Percentiles rank a stretch among this genome's conserved stretches.
These are phyloP conservation scores for Suillus subalutaceus DNA, from an alignment of 768 basidiomycete genomes.

Conservation along the genomic window DNA sequence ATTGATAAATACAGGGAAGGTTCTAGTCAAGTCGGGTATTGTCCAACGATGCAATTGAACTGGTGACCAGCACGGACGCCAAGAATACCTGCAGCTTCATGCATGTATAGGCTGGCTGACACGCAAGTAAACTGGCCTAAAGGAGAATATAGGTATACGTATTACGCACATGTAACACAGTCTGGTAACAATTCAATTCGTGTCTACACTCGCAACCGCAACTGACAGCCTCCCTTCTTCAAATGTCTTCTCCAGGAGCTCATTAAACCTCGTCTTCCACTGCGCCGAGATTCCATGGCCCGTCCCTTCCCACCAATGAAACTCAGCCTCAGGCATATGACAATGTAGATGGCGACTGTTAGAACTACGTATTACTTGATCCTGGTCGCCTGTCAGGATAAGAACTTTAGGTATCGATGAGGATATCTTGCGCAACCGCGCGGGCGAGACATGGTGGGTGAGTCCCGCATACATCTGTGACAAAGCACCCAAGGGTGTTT, in stretches of 20 bases:
- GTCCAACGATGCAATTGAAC: background rate
- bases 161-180: background rate
- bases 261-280: constrained; percentile 50
- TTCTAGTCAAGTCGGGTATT: background rate
- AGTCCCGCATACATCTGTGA: constrained; percentile 75
- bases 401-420: constrained; percentile 63
- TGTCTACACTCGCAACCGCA: constrained; percentile 3
- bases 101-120: background rate
- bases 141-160: background rate
- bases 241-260: constrained; percentile 57
- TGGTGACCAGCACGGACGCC: background rate
- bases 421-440: constrained; percentile 52
- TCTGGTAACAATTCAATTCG: background rate
- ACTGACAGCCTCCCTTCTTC: constrained; percentile 44
- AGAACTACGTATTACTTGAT: constrained; percentile 54
- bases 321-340: constrained; percentile 60
- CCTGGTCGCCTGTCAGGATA: constrained; percentile 70
- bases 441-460: constrained; percentile 59
- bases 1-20: background rate
- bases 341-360: constrained; percentile 57
- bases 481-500: constrained; percentile 59
- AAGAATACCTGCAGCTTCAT: background rate
- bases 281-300: constrained; percentile 69
- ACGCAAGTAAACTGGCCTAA: background rate
- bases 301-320: constrained; percentile 58